Percentiles rank a stretch among this genome's conserved stretches.
Conservation (phyloP, 164 flowering plant genomes). For the Vitis labrusca region DNA sequence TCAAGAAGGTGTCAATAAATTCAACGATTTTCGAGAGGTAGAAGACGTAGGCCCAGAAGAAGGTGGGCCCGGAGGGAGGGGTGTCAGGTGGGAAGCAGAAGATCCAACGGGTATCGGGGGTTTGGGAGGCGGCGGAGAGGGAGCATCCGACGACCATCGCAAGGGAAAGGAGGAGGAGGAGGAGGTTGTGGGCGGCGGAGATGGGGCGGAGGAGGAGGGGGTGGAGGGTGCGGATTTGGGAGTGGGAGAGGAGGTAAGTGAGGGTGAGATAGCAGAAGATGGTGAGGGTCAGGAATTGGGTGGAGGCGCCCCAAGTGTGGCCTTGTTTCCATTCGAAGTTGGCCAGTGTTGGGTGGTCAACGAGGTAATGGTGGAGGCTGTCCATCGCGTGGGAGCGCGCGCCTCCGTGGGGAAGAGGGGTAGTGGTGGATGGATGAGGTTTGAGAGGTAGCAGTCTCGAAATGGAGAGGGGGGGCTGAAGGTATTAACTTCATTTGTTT, state of each 20-base stretch:
- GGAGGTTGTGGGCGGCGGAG: conserved; percentile 70
- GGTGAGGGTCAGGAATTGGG: conserved; percentile 54
- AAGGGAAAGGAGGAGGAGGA: conserved; percentile 75
- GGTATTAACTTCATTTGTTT: too few relatives aligned
- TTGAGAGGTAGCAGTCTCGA: too few relatives aligned
- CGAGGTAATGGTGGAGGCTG: conserved; percentile 44
- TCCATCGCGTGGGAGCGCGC: too few relatives aligned
- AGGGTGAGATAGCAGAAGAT: conserved; percentile 50
- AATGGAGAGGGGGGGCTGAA: too few relatives aligned
- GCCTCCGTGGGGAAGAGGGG: too few relatives aligned
- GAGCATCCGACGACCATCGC: conserved; percentile 78
- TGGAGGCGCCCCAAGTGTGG: conserved; percentile 54
- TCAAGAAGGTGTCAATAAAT: conserved; percentile 74
- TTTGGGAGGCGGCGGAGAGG: conserved; percentile 48
- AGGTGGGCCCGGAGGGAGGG: conserved; percentile 70
- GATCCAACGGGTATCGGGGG: conserved; percentile 41
- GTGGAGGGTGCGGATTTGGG: conserved; percentile 22
- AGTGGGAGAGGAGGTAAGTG: conserved; percentile 45
- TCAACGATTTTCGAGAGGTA: conserved; percentile 87
- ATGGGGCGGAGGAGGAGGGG: conserved; percentile 56
- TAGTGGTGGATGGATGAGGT: too few relatives aligned
- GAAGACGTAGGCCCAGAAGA: conserved; percentile 93
- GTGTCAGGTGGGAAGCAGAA: conserved; percentile 75
- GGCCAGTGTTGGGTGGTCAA: conserved; percentile 58
- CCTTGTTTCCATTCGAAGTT: conserved; percentile 56